phyloP scores from a whole-genome alignment of 2,329 filamentous ascomycete species.

The Proliferodiscus dingleyae region DNA sequence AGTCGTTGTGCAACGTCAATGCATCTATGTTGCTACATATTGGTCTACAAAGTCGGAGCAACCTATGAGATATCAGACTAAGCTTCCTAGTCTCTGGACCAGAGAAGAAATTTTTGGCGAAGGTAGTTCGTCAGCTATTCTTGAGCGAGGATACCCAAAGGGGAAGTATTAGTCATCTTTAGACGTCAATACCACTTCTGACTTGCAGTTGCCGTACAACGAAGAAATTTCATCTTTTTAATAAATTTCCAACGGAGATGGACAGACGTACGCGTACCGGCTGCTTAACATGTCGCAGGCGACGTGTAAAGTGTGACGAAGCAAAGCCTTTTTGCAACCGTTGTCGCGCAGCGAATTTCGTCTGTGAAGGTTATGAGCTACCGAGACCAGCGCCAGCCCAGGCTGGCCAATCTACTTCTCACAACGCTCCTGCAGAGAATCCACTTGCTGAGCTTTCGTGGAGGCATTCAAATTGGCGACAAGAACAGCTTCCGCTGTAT shows the following conservation, averaged over 20 bases:
- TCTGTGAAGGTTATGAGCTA: conserved; percentile 16
- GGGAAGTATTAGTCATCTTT: not conserved
- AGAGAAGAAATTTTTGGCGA: too few species aligned
- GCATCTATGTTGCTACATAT: too few species aligned
- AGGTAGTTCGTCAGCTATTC: too few species aligned
- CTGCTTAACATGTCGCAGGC: conserved; percentile 18
- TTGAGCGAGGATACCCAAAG: too few species aligned
- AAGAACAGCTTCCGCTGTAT: conserved; percentile 21
- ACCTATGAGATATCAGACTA: too few species aligned
- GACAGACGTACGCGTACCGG: conserved; percentile 17
- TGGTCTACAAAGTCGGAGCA: too few species aligned
- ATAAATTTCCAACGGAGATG: too few species aligned
- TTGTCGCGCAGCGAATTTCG: conserved; percentile 17
- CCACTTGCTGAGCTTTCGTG: conserved; percentile 10
- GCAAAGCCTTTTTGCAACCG: conserved; percentile 16
- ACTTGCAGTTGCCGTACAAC: too few species aligned
- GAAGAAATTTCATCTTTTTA: too few species aligned
- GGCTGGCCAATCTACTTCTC: not conserved
- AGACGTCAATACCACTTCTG: too few species aligned
- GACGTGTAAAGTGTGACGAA: conserved; percentile 24
- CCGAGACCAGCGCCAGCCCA: conserved; percentile 3
- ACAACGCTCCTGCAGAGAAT: not conserved
- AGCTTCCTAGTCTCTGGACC: too few species aligned
- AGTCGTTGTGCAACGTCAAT: too few species aligned
- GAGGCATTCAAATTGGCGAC: conserved; percentile 16